Evolutionary conservation across 306 rosid genomes (phyloP).

Genomic region (Prunus armeniaca): DNA sequence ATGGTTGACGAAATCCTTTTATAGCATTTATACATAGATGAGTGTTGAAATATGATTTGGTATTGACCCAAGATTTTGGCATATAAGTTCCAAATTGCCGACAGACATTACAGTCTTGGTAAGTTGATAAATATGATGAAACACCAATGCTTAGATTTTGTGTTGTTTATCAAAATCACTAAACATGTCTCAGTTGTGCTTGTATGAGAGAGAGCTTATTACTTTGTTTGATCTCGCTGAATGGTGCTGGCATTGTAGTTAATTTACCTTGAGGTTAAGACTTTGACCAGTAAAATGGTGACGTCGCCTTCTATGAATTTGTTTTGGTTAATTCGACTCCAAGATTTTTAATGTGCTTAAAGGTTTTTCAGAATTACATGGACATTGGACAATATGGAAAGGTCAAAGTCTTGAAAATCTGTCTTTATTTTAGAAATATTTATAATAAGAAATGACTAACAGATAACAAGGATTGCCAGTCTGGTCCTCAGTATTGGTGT

Average conservation of each 20-base stretch:
- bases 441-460: background rate
- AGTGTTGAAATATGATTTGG: background rate
- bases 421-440: background rate
- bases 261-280: background rate
- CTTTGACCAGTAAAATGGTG: background rate
- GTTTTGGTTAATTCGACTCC: background rate
- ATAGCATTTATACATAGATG: background rate
- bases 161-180: background rate
- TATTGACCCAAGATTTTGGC: background rate
- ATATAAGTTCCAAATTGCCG: background rate
- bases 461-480: background rate
- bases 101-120: background rate
- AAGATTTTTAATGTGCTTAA: background rate
- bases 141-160: background rate
- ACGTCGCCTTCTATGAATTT: background rate
- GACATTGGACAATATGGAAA: background rate
- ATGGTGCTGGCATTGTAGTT: background rate
- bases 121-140: background rate
- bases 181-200: background rate
- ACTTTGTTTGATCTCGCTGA: background rate
- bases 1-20: background rate
- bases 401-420: slow-evolving; percentile 1
- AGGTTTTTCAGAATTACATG: background rate
- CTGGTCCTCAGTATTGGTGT: background rate
- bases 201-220: background rate